phyloP scores from a whole-genome alignment of 2,329 filamentous ascomycete species.

The Hypoxylon sp. region DNA sequence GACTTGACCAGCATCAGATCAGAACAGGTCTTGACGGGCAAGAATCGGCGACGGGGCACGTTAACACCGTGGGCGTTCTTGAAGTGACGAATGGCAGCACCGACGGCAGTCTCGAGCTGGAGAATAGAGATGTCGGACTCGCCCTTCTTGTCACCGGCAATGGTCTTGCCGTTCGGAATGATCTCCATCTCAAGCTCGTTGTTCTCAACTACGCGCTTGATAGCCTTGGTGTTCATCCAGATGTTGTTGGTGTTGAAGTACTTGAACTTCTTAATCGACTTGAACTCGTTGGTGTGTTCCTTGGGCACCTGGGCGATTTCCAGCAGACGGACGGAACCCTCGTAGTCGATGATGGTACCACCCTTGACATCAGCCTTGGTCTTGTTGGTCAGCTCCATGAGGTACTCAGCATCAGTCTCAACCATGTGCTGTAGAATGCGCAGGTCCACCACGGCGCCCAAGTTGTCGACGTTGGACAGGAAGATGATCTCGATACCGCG shows the following conservation, averaged over 20 bases:
- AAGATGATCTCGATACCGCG: conserved; percentile 98
- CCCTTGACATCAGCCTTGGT: conserved; percentile 99
- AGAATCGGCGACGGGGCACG: conserved; percentile 94
- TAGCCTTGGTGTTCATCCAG: conserved; percentile 97
- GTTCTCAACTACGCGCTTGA: conserved; percentile 98
- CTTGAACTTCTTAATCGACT: conserved; percentile 99
- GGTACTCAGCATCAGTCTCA: conserved; percentile 95
- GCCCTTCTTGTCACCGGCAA: conserved; percentile 99
- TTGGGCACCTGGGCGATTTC: conserved; percentile 99
- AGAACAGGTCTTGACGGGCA: conserved; percentile 99
- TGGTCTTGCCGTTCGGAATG: conserved; percentile 98
- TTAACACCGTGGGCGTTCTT: conserved; percentile 99
- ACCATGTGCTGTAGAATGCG: conserved; percentile 99
- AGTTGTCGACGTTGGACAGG: conserved; percentile 98
- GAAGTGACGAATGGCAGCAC: conserved; percentile 98
- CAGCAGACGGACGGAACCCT: conserved; percentile 93
- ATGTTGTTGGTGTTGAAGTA: conserved; percentile 99
- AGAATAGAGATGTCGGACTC: conserved; percentile 97
- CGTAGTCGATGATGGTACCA: conserved; percentile 99
- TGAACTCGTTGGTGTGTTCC: conserved; percentile 99
- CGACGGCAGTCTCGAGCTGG: conserved; percentile 98
- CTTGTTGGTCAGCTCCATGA: conserved; percentile 99
- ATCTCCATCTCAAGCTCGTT: conserved; percentile 99
- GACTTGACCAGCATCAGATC: conserved; percentile 99
- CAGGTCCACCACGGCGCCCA: conserved; percentile 96